Evolutionary conservation across 306 rosid genomes (phyloP), one percentile per base, ranked within the genome.

Genomic region (Vachellia pachyceras): DNA sequence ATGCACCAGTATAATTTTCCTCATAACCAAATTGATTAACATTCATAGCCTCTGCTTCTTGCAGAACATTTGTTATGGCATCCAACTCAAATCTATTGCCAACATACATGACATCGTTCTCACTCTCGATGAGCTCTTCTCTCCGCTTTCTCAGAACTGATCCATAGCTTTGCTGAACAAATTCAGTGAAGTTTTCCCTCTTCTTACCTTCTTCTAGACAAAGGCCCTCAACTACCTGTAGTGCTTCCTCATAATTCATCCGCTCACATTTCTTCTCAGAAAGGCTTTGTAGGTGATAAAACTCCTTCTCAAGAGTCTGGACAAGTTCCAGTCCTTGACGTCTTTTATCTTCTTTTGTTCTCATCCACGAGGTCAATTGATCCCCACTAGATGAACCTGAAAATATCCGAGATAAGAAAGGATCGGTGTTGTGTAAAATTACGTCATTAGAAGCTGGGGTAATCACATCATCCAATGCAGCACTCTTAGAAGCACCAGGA

Each of bases 211-310:
- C 97, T 84, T 87, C 97, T 72, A 90, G 85, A 80, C 97, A 93
- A 55, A 93, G 97, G 83, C 94, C 91, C 89, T 92, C 98, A 45
- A 94, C 87, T 12, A 89, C 84, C 86, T 86, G 97, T 76, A 92
- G 76, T 45, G 97, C 98, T 88, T 94, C 91, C 83, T 94, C 98
- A 50, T 88, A 84, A 83, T 83, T 88, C 54, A 94, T 60, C n/a
- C 88, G 94, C 81, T 90, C 98, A 79, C 87, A 85, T 85, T 96
- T 96, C 83, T 88, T 87, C 86, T 94, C 98, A 87, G 97, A 94
- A 42, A 94, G 90, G 83, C 86, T 79, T 83, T 94, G 92, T 42
- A 92, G 87, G 67, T 87, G 89, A 87, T 72, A 80, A 90, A 93
- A 96, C 75, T 96, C 99, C 86, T 90, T 96, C 88, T 92, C 97